These are phyloP conservation scores for Talaromyces funiculosus DNA, from an alignment of 2,329 filamentous ascomycete genomes.

Conservation along the genomic window DNA sequence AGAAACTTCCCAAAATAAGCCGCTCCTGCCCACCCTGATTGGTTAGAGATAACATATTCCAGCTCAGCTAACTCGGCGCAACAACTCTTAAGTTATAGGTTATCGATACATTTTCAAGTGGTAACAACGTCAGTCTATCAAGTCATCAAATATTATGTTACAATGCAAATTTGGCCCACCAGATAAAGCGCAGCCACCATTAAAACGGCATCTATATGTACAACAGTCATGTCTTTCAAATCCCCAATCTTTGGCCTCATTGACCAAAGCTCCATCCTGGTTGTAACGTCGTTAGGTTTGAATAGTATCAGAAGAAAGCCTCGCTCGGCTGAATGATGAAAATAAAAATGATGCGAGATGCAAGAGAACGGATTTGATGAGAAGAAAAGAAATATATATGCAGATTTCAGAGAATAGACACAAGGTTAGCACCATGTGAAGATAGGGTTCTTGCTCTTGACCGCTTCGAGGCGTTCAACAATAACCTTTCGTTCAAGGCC, in stretches of 20 bases:
- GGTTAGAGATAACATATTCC: too few species aligned
- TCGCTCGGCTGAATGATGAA: slow-evolving; percentile 1
- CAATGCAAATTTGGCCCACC: not conserved
- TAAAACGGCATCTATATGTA: slow-evolving; percentile 9
- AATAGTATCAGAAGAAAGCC: not conserved
- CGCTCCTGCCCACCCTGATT: not conserved
- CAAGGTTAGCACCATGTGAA: slow-evolving; percentile 82
- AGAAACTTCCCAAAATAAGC: not conserved
- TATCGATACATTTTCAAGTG: too few species aligned
- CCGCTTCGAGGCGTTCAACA: slow-evolving; percentile 89
- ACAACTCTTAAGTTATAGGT: not conserved
- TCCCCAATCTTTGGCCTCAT: not conserved
- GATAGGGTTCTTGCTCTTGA: slow-evolving; percentile 90
- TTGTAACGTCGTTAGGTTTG: slow-evolving; percentile 5
- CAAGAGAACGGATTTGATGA: slow-evolving; percentile 9
- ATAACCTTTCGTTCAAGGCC: slow-evolving; percentile 89
- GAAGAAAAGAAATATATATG: not conserved
- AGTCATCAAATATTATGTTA: slow-evolving; percentile 3
- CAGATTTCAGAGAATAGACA: not conserved
- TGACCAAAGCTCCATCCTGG: not conserved
- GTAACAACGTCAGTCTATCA: not conserved
- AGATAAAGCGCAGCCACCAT: not conserved
- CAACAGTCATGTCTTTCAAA: not conserved
- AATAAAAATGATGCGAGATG: slow-evolving; percentile 12
- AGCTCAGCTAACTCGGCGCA: not conserved